These are phyloP conservation scores for Rhynchosporium agropyri DNA, from an alignment of 2,329 filamentous ascomycete species.

Conservation along the genomic window DNA sequence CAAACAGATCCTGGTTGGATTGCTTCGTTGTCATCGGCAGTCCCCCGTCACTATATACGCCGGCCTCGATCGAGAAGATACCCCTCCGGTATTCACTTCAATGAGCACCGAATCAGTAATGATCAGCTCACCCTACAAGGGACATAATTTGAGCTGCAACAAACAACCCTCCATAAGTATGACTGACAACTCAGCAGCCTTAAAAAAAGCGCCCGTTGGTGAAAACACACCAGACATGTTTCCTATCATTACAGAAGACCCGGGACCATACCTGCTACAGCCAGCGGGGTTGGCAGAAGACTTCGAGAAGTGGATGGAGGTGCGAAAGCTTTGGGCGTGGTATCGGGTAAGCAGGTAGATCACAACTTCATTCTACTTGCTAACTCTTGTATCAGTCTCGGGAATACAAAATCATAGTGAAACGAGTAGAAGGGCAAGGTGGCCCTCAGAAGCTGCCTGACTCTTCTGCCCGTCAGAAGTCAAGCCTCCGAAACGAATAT, in stretches of 20 bases:
- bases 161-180: neutral
- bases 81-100: neutral
- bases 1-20: neutral
- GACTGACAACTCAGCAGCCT: neutral
- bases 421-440: neutral
- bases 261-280: neutral
- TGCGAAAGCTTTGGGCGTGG: constrained; percentile 11
- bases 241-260: neutral
- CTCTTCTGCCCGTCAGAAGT: neutral
- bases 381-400: neutral
- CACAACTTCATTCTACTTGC: neutral
- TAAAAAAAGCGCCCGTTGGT: neutral
- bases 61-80: neutral
- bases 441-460: neutral
- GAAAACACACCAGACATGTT: constrained; percentile 7
- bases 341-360: neutral
- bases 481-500: neutral
- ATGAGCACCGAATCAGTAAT: neutral
- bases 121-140: neutral
- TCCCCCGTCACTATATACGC: neutral
- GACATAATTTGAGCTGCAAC: neutral
- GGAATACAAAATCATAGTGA: neutral
- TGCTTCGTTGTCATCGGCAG: neutral
- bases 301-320: constrained; percentile 23
- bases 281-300: constrained; percentile 20